Percentiles rank a stretch among this genome's conserved stretches.
phyloP scores from a whole-genome alignment of 495 filamentous ascomycete species.

The Stereocaulon alpinum region DNA sequence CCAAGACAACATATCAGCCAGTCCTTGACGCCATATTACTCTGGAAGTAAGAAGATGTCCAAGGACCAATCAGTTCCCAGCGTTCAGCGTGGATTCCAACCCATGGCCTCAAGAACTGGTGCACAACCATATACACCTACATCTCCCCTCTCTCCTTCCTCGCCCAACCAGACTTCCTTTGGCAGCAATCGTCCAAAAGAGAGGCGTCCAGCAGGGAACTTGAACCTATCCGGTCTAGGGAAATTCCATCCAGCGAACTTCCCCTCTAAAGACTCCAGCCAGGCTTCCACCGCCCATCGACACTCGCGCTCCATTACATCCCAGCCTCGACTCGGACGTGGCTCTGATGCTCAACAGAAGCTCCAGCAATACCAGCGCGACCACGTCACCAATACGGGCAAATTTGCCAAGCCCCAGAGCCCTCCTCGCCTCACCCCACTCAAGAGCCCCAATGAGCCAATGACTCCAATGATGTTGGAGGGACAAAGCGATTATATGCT shows the following conservation, averaged over 20 bases:
- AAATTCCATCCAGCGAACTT: conserved; percentile 43
- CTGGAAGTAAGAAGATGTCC: neutral
- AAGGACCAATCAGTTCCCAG: neutral
- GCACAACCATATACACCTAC: conserved; percentile 7
- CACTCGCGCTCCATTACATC: conserved; percentile 9
- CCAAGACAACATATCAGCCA: conserved; percentile 4
- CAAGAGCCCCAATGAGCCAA: conserved; percentile 58
- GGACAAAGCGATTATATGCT: conserved; percentile 44
- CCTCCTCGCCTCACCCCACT: conserved; percentile 58
- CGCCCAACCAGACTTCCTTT: conserved; percentile 16
- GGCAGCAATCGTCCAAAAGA: conserved; percentile 1
- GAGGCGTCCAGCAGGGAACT: conserved; percentile 1
- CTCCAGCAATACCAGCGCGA: conserved; percentile 51
- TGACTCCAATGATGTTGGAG: conserved; percentile 67
- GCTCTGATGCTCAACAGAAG: conserved; percentile 37
- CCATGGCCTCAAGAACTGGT: neutral
- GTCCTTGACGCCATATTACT: conserved; percentile 11
- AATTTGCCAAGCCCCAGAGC: conserved; percentile 27
- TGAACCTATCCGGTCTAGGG: conserved; percentile 36
- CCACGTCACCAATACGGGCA: conserved; percentile 39
- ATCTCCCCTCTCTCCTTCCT: conserved; percentile 13
- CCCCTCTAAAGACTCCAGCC: conserved; percentile 22
- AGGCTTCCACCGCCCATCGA: neutral
- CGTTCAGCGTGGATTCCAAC: neutral
- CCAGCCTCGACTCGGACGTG: conserved; percentile 7